Conservation (phyloP, 805 yeast genomes). For the Myxozyma sirexii region DNA sequence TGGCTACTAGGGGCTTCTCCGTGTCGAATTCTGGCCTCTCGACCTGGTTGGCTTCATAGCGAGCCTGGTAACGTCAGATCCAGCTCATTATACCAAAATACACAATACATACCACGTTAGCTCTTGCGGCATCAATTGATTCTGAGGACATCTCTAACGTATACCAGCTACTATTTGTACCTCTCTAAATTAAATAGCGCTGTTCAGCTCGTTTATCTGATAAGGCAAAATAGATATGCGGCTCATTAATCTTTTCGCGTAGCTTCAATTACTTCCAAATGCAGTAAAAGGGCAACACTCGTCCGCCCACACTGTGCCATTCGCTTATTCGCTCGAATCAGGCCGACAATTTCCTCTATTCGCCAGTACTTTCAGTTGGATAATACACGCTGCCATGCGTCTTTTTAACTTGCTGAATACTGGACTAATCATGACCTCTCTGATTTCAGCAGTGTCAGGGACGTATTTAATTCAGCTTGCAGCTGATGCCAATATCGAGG, state of each 20-base stretch:
- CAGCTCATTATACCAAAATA: background rate
- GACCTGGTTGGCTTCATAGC: constrained; percentile 38
- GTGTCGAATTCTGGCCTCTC: constrained; percentile 36
- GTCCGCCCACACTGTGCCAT: background rate
- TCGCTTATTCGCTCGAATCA: too few relatives aligned
- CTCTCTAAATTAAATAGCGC: background rate
- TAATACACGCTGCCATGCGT: background rate
- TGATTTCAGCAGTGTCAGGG: constrained; percentile 22
- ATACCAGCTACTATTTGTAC: too few relatives aligned
- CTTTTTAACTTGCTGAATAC: background rate
- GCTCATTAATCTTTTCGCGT: background rate
- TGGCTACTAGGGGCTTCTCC: background rate
- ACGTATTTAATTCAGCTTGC: constrained; percentile 41
- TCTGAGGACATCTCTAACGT: background rate
- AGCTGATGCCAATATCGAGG: constrained; percentile 27
- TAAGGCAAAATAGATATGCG: background rate
- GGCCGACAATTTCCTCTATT: too few relatives aligned
- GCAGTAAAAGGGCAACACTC: background rate
- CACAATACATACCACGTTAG: background rate
- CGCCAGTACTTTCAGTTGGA: too few relatives aligned
- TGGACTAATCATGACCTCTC: background rate
- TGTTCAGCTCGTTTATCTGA: background rate
- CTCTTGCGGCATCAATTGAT: background rate
- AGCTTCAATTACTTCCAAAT: background rate
- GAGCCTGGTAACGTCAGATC: constrained; percentile 23